These are phyloP conservation scores for Exophiala bonariae DNA, from an alignment of 2,329 filamentous ascomycete genomes.

Conservation along the genomic window DNA sequence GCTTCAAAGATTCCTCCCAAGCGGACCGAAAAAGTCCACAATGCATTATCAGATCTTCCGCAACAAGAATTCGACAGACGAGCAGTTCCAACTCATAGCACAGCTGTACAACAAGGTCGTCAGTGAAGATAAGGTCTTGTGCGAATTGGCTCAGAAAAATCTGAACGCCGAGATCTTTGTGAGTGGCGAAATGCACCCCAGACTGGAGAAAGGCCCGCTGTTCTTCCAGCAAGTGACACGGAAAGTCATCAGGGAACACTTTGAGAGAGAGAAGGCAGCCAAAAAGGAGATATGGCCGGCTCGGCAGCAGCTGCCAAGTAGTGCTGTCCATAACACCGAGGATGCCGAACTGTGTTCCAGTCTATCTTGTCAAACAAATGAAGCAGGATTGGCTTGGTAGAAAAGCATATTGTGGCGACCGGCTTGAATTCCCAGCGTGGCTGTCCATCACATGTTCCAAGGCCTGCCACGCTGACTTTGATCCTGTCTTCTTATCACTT, in stretches of 20 bases:
- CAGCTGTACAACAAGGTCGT: slow-evolving; percentile 64
- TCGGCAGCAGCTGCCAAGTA: slow-evolving; percentile 16
- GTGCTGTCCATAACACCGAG: slow-evolving; percentile 17
- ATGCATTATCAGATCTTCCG: slow-evolving; percentile 67
- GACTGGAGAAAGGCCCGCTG: slow-evolving; percentile 59
- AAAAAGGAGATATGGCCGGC: slow-evolving; percentile 55
- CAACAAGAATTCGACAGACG: slow-evolving; percentile 59
- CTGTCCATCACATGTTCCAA: too few species aligned
- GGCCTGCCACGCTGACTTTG: too few species aligned
- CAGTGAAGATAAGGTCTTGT: slow-evolving; percentile 65
- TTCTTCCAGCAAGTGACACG: slow-evolving; percentile 57
- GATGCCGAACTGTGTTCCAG: slow-evolving; percentile 21
- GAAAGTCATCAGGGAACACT: slow-evolving; percentile 50
- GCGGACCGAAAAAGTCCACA: slow-evolving; percentile 48
- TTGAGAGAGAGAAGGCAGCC: slow-evolving; percentile 46
- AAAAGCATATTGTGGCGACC: too few species aligned
- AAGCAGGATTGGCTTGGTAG: slow-evolving; percentile 18
- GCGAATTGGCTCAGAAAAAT: slow-evolving; percentile 60
- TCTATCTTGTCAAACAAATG: slow-evolving; percentile 15
- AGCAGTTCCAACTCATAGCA: slow-evolving; percentile 60
- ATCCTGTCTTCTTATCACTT: too few species aligned
- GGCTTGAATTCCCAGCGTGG: too few species aligned
- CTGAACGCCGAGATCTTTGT: slow-evolving; percentile 62
- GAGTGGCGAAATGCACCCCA: slow-evolving; percentile 63
- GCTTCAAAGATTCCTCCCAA: slow-evolving; percentile 63